Evolutionary conservation across 2,329 filamentous ascomycete genomes (phyloP), one percentile per base, ranked within the genome.

Genomic region (Alternaria conjuncta): DNA sequence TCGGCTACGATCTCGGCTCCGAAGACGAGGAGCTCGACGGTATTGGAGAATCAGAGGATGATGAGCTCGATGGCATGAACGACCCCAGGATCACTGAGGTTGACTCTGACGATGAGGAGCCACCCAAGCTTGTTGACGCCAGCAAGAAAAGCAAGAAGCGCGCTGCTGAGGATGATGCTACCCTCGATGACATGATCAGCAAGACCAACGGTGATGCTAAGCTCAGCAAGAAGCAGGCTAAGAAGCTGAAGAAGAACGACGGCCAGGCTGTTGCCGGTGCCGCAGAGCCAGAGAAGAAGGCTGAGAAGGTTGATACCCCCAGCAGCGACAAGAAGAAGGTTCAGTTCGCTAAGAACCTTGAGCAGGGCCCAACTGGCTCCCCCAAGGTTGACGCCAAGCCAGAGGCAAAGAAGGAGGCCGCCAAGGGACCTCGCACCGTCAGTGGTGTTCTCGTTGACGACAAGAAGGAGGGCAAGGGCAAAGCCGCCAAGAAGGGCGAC

Each of bases 171-270:
- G 85, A 84, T 36, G 85, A 84, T 32, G 86, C 85, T 45, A 81
- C 80, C 65, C 90, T 97, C 25, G 94, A 97, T 74, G 92, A 92
- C 69, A 83, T 97, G 81, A 96, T 97, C 76, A 87, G 90, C 81
- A 95, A 96, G 84, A 82, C 84, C 67, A 86, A 87, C 67, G 88
- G 88, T 70, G 91, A 94, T 73, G 79, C 86, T 71, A 94, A 94
- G 85, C 87, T 94, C 68, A 94, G 90, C 87, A 97, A 97, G 88
- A 97, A 97, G 86, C 93, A 98, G 82, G 88, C 92, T 76, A 98
- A 99, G 91, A 97, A 97, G 87, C 87, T 95, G 70, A 97, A 97
- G 90, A 97, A 97, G 87, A 98, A 98, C 87, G 93, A 97, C 80
- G 96, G 95, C 71, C 92, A 97, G 79, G 90, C 96, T 63, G 88